Evolutionary conservation across 169 alveolate species (phyloP), one percentile per base, ranked within the genome.

Genomic region (Cryptosporidium xiaoi): DNA sequence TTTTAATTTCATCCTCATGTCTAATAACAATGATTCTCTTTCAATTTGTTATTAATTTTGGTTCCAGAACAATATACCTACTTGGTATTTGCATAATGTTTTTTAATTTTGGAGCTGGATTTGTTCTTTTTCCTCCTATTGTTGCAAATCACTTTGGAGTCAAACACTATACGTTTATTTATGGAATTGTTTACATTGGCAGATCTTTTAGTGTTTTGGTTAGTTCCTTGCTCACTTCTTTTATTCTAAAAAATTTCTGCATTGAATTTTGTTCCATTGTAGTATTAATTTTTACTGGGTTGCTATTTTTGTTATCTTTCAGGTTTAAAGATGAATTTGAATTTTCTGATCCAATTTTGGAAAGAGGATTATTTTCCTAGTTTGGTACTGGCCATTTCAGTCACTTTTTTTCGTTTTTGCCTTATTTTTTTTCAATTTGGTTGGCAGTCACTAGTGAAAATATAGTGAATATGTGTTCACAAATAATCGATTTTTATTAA

Each of bases 131-230:
- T 18, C 87, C 87, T 60, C 87, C 87, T 18, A 62, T 77, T 50
- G 71, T 62, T 16, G 87, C 87, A 2, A 77, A 36, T 20, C 6
- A 36, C 27, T 77, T 77, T 48, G 87, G 87, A 24, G 87, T 77
- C 7, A 66, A 77, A 48, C 36, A 77, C 31, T 77, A 27, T 48
- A 40, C 87, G 5, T 62, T 77, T n/a, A 60, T 77, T 3, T 77
- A 77, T 62, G 87, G 87, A 60, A 12, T 77, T 29, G 31, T 77
- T 12, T 77, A 77, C 29, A 77, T 77, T 77, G 87, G 87, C 13
- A 77, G 87, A 48, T 60, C 87, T 3, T 50, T 77, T 20, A 71
- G 87, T 27, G 87, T 77, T 24, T 27, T 77, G 65, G 24, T 46
- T 7, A 77, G 56, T 36, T 77, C 87, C 0, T 29, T 60, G 12